These are phyloP conservation scores for Coemansia sp. DNA, from an alignment of 192 early-diverging fungal species.

Conservation along the genomic window DNA sequence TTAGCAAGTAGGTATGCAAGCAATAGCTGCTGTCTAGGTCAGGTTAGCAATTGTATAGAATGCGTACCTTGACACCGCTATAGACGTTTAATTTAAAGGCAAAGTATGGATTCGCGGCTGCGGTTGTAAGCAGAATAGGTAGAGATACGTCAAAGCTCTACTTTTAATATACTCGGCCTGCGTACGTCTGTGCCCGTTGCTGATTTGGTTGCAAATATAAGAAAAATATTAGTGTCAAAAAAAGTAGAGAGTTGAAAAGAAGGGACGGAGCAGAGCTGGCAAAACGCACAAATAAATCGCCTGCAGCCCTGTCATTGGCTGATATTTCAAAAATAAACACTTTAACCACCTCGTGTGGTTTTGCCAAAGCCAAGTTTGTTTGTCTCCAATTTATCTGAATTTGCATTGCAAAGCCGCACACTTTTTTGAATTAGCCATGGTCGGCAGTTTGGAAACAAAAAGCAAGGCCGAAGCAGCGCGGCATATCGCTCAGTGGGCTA, in stretches of 20 bases:
- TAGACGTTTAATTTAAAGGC: neutral
- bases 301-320: constrained; percentile 5
- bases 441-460: neutral
- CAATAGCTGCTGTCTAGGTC: neutral
- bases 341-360: neutral
- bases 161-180: neutral
- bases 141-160: neutral
- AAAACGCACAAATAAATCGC: neutral
- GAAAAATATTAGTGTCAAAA: neutral
- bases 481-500: constrained; percentile 45
- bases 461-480: constrained; percentile 32
- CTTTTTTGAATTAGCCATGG: constrained; percentile 7
- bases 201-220: neutral
- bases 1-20: neutral
- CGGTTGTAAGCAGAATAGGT: neutral
- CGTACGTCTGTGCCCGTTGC: neutral
- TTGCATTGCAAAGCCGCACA: neutral
- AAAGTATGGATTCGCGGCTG: neutral
- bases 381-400: constrained; percentile 1
- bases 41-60: neutral
- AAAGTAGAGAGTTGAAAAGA: constrained; percentile 11
- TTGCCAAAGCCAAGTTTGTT: neutral
- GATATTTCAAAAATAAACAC: constrained; percentile 2
- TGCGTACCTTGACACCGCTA: neutral
- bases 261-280: neutral